These are phyloP conservation scores for Trichosanthes truncata DNA, from an alignment of 306 rosid genomes.

Conservation along the genomic window DNA sequence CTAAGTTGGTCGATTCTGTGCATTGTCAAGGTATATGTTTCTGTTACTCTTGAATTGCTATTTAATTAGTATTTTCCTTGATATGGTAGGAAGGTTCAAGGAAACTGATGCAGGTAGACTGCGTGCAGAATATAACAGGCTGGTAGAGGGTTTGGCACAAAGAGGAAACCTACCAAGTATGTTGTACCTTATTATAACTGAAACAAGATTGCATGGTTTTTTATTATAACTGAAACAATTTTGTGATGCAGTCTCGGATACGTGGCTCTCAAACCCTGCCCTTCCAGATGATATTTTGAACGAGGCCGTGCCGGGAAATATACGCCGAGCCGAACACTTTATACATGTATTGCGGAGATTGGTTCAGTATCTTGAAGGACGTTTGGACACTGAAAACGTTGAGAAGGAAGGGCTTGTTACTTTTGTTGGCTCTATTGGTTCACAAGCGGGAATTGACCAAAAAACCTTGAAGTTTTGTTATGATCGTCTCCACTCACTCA, in stretches of 20 bases:
- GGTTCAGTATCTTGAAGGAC: conserved; percentile 85
- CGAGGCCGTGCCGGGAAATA: conserved; percentile 98
- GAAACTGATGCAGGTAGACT: conserved; percentile 94
- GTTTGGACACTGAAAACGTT: conserved; percentile 82
- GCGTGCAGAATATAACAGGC: conserved; percentile 84
- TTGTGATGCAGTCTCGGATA: conserved; percentile 48
- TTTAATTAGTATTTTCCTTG: conserved; percentile 42
- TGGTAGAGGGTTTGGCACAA: conserved; percentile 88
- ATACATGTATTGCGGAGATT: conserved; percentile 69
- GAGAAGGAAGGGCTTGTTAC: conserved; percentile 77
- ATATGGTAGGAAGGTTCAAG: conserved; percentile 96
- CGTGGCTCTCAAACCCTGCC: conserved; percentile 89
- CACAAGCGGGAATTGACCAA: conserved; percentile 90
- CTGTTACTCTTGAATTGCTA: conserved; percentile 7
- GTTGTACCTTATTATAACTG: conserved; percentile 11
- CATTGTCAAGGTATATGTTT: conserved; percentile 4
- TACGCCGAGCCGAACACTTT: conserved; percentile 87
- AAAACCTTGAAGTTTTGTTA: conserved; percentile 85
- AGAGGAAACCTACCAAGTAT: conserved; percentile 78
- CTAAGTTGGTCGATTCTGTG: neutral
- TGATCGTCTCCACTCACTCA: conserved; percentile 89
- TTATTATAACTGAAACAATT: too few species aligned
- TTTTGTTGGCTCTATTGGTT: conserved; percentile 52
- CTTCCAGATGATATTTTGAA: conserved; percentile 88
- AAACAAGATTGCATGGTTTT: neutral